Evolutionary conservation across 805 yeast genomes (phyloP), one percentile per base, ranked within the genome.

Genomic region (Ogataea glucozyma): DNA sequence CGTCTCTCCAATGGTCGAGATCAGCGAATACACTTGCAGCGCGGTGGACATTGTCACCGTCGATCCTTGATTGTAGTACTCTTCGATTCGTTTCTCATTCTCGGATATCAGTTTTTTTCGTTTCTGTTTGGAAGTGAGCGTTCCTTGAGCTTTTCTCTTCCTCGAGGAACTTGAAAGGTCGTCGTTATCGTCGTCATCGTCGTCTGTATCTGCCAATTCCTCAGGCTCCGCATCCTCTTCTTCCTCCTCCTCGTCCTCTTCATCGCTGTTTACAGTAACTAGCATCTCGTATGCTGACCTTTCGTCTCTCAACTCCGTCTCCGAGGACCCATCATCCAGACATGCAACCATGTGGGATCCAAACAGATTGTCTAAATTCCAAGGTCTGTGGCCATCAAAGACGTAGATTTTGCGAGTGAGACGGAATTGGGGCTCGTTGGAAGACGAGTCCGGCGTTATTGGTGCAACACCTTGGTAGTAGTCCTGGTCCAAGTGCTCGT

Each of bases 331-430:
- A 60, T 91, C 98, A 58, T 90, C 98, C 47, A 90, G 76, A 62
- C 98, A 90, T 6, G 73, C 73, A 4, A 93, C 78, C 49, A 79
- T 73, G 8, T 79, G 79, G 6, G 91, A 82, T 1, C 96, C 97
- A 71, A 86, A 90, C 35, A 93, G 57, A 59, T 93, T 93, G 61
- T 90, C 96, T 50, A 93, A 69, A 64, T 90, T 90, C 98, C 99
- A 93, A 4, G 99, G 99, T 50, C 98, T 70, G 51, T 86, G 93
- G 3, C 96, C 89, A 64, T 93, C 99, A 43, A 93, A 73, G 9
- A 95, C 77, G 56, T 88, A 95, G 2, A 91, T 76, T 43, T 73
- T 78, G 49, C 93, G 73, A 36, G 66, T 74, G 30, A 73, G 60
- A 33, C 61, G 57, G 24, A 69, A 48, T 16, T 61, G 60, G 12